Base-by-base conservation (phyloP, 1,139 yeast species). In the Geotrichum siamense region DNA sequence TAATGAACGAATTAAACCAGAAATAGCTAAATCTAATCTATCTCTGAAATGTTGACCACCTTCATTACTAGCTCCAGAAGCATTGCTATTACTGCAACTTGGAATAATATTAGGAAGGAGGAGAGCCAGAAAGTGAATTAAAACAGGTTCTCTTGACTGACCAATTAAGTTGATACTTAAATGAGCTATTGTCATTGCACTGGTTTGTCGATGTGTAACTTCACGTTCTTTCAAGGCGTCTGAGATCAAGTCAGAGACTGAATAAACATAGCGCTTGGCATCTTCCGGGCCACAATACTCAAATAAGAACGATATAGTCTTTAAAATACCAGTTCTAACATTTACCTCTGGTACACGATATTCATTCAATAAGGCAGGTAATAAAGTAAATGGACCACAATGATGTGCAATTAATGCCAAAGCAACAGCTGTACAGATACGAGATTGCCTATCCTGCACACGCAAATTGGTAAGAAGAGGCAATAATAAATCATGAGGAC, bases 381-480 rank as follows among this genome's bases (percentile, higher is more conserved):
- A 64, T 0, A 91, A 95, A 0, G 97, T 85, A 62, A 85, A 91
- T 0, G 98, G 96, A 0, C 85, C 78, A 65, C 98, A 91, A 0
- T 83, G 79, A 47, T 89, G 94, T 0, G 98, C 97, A 12, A 93
- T 95, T 55, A 93, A 89, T 29, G 96, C 98, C 54, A 93, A 85
- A 0, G 99, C 99, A 34, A 93, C 97, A 1, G 98, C 96, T 0
- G 98, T 87, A 60, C 96, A 89, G 10, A 93, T 96, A 57, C 99
- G 80, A 37, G 87, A 71, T 63, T 93, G 98, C 59, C 99, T 84
- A 58, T 91, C 98, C 61, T 91, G 97, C 3, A 89, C 95, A 48
- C 86, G 73, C 51, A 93, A 68, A 55, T 91, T 91, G 54, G 84
- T 85, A 46, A 93, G 68, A 29, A 93, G 67, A 54, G 94, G 83